phyloP scores from a whole-genome alignment of 805 yeast species.

The Ogataea naganishii region DNA sequence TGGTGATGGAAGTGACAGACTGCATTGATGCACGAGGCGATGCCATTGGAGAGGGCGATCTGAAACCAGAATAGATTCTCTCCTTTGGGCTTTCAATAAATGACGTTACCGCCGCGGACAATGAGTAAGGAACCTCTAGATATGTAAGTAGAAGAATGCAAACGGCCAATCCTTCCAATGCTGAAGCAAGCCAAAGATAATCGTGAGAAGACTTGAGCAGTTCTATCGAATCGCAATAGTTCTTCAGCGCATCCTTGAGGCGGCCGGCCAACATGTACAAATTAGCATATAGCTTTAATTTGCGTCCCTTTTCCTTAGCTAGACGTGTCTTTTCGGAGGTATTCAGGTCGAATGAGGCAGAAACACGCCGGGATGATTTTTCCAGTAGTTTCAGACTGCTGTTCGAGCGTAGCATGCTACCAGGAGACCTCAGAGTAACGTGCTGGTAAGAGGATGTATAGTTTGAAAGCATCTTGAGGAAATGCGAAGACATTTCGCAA shows the following conservation, averaged over 20 bases:
- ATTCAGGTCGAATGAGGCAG: slow-evolving; percentile 21
- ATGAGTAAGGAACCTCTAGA: slow-evolving; percentile 41
- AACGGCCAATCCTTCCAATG: slow-evolving; percentile 75
- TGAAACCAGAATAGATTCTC: slow-evolving; percentile 10
- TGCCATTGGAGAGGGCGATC: slow-evolving; percentile 21
- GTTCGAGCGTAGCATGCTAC: slow-evolving; percentile 25
- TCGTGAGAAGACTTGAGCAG: slow-evolving; percentile 59
- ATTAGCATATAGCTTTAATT: slow-evolving; percentile 65
- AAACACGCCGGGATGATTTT: slow-evolving; percentile 16
- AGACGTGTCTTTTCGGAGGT: slow-evolving; percentile 26
- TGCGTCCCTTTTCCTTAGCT: slow-evolving; percentile 58
- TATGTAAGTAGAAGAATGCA: slow-evolving; percentile 53
- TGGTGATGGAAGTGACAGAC: slow-evolving; percentile 9
- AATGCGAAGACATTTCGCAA: slow-evolving; percentile 62
- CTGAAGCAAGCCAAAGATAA: slow-evolving; percentile 79
- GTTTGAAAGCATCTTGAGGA: slow-evolving; percentile 53
- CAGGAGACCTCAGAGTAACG: slow-evolving; percentile 79
- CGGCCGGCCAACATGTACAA: slow-evolving; percentile 77
- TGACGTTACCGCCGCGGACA: slow-evolving; percentile 27
- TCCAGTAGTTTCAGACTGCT: slow-evolving; percentile 8
- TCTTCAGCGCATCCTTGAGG: slow-evolving; percentile 56
- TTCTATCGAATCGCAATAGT: slow-evolving; percentile 65
- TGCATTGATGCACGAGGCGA: slow-evolving; percentile 44
- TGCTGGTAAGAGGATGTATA: slow-evolving; percentile 70
- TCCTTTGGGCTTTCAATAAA: slow-evolving; percentile 18